These are phyloP conservation scores for Penicillium sp. DNA, from an alignment of 2,329 filamentous ascomycete species.

Conservation along the genomic window DNA sequence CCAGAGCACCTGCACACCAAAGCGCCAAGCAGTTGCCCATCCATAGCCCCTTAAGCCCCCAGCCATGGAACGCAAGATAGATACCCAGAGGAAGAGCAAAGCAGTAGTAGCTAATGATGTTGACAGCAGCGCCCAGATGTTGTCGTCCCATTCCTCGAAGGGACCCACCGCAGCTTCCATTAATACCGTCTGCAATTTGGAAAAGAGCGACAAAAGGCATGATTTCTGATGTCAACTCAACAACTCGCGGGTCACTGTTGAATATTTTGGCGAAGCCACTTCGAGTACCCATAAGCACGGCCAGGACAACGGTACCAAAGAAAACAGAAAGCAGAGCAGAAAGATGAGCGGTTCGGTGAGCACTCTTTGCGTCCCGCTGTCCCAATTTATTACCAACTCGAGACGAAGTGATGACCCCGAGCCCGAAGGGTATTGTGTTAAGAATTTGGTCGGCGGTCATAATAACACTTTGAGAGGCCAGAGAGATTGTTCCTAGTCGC, in stretches of 20 bases:
- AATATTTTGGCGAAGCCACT: constrained; percentile 78
- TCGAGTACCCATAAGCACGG: constrained; percentile 70
- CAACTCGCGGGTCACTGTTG: constrained; percentile 74
- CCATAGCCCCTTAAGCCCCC: constrained; percentile 81
- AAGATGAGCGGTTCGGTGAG: constrained; percentile 72
- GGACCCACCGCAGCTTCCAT: constrained; percentile 80
- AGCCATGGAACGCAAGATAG: constrained; percentile 82
- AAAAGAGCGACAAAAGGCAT: constrained; percentile 88
- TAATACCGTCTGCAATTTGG: constrained; percentile 86
- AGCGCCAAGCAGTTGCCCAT: constrained; percentile 80
- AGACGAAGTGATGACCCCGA: constrained; percentile 79
- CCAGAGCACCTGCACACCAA: constrained; percentile 75
- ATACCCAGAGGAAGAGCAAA: constrained; percentile 81
- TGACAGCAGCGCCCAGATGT: constrained; percentile 81
- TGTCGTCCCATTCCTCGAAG: constrained; percentile 84
- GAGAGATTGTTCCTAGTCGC: constrained; percentile 74
- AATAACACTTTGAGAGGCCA: constrained; percentile 84
- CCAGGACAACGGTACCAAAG: constrained; percentile 69
- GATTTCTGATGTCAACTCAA: constrained; percentile 74
- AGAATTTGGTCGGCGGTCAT: constrained; percentile 88
- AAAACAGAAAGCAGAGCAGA: constrained; percentile 74
- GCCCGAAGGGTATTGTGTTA: constrained; percentile 83
- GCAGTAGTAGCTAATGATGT: constrained; percentile 81
- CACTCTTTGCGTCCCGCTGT: constrained; percentile 66
- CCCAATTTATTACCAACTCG: constrained; percentile 82